A percentile compares a stretch with the other conserved stretches of the same genome.
phyloP scores from a whole-genome alignment of 495 filamentous ascomycete genomes.

The Penicillium soppii region DNA sequence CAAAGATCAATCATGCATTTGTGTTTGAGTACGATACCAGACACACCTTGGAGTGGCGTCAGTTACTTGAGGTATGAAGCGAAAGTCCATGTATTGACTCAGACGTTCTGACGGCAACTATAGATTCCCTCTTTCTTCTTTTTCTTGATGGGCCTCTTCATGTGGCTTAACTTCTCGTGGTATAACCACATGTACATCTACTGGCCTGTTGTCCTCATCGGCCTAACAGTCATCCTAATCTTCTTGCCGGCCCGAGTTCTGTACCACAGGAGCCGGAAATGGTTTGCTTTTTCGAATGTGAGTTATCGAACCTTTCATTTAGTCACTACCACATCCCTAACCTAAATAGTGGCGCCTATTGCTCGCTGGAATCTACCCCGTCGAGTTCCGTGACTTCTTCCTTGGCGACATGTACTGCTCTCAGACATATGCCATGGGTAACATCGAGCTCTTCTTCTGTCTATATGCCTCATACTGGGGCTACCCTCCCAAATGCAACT shows the following conservation, averaged over 20 bases:
- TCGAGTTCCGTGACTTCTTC: conserved; percentile 97
- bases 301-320: conserved; percentile 27
- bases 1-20: conserved; percentile 93
- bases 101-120: conserved; percentile 6
- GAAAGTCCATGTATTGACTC: background rate
- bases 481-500: conserved; percentile 75
- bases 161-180: conserved; percentile 87
- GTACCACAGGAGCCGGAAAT: conserved; percentile 74
- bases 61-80: conserved; percentile 66
- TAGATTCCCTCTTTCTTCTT: conserved; percentile 74
- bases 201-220: conserved; percentile 82
- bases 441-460: conserved; percentile 92
- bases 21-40: conserved; percentile 94
- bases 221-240: conserved; percentile 60
- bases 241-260: conserved; percentile 73
- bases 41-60: conserved; percentile 82
- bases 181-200: conserved; percentile 72
- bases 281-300: conserved; percentile 84
- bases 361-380: conserved; percentile 82
- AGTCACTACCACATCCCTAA: conserved; percentile 17
- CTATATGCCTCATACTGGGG: conserved; percentile 78
- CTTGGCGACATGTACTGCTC: conserved; percentile 97
- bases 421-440: conserved; percentile 83
- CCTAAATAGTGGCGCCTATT: conserved; percentile 71
- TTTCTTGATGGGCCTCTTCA: conserved; percentile 70